phyloP scores from a whole-genome alignment of 352 stramenopile genomes.

The Globisporangium middletonii region DNA sequence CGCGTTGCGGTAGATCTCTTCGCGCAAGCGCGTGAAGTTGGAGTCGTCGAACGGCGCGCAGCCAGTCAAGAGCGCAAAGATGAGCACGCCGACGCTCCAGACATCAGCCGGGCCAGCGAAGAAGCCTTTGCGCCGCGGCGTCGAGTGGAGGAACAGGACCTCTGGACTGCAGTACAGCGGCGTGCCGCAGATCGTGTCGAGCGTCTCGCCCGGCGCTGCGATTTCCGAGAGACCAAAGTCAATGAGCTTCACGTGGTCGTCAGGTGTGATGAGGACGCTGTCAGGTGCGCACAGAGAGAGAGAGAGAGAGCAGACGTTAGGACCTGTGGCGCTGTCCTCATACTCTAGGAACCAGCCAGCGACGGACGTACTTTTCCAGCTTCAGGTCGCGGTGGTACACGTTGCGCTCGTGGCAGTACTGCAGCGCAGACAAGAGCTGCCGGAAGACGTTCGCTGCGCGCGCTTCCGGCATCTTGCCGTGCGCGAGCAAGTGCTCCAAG shows the following conservation, averaged over 20 bases:
- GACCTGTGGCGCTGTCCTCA: background rate
- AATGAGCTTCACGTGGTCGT: constrained; percentile 93
- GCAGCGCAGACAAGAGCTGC: constrained; percentile 91
- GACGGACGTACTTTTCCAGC: constrained; percentile 85
- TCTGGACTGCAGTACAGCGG: constrained; percentile 81
- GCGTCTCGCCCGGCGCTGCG: constrained; percentile 54
- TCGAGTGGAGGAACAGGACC: constrained; percentile 58
- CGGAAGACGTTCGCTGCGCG: constrained; percentile 45
- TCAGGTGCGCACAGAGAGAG: background rate
- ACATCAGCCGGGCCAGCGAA: constrained; percentile 59
- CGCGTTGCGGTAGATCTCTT: constrained; percentile 59
- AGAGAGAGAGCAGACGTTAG: constrained; percentile 1
- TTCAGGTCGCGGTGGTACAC: constrained; percentile 95
- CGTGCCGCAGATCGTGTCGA: constrained; percentile 75
- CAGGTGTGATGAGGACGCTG: constrained; percentile 89
- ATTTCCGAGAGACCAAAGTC: constrained; percentile 94
- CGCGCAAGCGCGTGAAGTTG: constrained; percentile 50
- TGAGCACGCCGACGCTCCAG: constrained; percentile 72
- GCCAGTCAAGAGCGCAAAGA: constrained; percentile 78
- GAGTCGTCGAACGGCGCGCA: constrained; percentile 80
- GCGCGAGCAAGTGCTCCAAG: constrained; percentile 60
- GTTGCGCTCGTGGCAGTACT: constrained; percentile 87
- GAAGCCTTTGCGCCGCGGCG: constrained; percentile 37
- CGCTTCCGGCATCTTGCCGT: constrained; percentile 69
- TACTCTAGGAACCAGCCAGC: background rate